Conservation (phyloP, 2,329 filamentous ascomycete species). For the Fusarium compactum region DNA sequence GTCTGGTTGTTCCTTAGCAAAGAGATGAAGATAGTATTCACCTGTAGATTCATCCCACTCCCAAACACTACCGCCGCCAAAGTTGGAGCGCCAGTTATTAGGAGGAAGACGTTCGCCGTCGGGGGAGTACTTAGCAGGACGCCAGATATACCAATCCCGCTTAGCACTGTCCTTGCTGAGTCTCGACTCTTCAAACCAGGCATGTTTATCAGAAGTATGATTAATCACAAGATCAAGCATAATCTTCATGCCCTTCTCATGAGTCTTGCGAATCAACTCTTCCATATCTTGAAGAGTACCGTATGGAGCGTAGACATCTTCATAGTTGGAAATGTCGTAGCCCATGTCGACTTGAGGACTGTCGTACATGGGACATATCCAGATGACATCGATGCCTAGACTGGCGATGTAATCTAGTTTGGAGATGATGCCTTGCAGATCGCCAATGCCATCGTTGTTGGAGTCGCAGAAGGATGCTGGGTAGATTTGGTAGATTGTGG, state of each 20-base stretch:
- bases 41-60: constrained; percentile 77
- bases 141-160: constrained; percentile 74
- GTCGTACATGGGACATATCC: constrained; percentile 46
- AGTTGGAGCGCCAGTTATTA: constrained; percentile 79
- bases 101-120: constrained; percentile 75
- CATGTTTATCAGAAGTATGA: constrained; percentile 44
- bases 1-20: constrained; percentile 81
- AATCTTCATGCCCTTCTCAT: constrained; percentile 40
- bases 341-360: constrained; percentile 46
- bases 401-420: constrained; percentile 61
- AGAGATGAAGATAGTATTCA: constrained; percentile 84
- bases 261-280: constrained; percentile 41
- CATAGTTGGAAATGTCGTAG: constrained; percentile 45
- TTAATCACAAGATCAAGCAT: constrained; percentile 46
- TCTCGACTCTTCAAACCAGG: constrained; percentile 45
- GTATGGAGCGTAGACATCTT: constrained; percentile 43
- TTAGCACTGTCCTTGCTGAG: constrained; percentile 36
- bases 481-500: constrained; percentile 68
- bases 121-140: constrained; percentile 61
- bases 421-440: constrained; percentile 65
- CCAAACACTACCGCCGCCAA: constrained; percentile 72
- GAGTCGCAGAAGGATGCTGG: constrained; percentile 67
- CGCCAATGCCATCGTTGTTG: constrained; percentile 66
- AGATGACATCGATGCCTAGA: constrained; percentile 42
- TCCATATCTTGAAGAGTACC: constrained; percentile 46